These are phyloP conservation scores for Escallonia rubra DNA, from an alignment of 129 eudicot genomes.

Conservation along the genomic window DNA sequence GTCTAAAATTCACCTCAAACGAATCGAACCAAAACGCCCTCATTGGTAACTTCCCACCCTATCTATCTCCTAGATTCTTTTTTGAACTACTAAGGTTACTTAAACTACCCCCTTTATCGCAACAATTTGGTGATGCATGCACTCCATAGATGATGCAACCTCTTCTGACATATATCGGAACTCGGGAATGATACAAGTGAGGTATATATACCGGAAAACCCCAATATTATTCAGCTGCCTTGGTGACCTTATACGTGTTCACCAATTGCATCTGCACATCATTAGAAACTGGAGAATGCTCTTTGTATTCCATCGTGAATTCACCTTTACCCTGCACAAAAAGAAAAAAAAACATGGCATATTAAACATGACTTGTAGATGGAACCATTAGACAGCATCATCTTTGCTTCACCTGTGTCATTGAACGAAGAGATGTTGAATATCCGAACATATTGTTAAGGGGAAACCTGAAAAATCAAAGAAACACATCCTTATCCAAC, in stretches of 20 bases:
- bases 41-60: no score
- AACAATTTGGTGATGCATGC: no score
- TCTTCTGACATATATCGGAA: neutral
- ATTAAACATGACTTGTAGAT: neutral
- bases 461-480: constrained; percentile 65
- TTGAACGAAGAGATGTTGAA: constrained; percentile 90
- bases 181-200: neutral
- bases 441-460: constrained; percentile 98
- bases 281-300: constrained; percentile 73
- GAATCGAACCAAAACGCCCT: no score
- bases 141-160: no score
- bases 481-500: neutral
- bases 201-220: neutral
- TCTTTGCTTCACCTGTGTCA: constrained; percentile 77
- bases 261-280: constrained; percentile 84
- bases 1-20: no score
- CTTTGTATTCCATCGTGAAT: constrained; percentile 91
- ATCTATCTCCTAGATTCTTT: no score
- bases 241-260: constrained; percentile 68
- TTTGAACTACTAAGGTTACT: no score
- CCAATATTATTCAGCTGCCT: constrained; percentile 30
- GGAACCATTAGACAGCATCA: neutral
- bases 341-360: neutral
- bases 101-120: no score
- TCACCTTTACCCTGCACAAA: constrained; percentile 89